A percentile compares a stretch with the other conserved stretches of the same genome.
These are phyloP conservation scores for Pythium myriotylum DNA, from an alignment of 352 stramenopile genomes.

Conservation along the genomic window DNA sequence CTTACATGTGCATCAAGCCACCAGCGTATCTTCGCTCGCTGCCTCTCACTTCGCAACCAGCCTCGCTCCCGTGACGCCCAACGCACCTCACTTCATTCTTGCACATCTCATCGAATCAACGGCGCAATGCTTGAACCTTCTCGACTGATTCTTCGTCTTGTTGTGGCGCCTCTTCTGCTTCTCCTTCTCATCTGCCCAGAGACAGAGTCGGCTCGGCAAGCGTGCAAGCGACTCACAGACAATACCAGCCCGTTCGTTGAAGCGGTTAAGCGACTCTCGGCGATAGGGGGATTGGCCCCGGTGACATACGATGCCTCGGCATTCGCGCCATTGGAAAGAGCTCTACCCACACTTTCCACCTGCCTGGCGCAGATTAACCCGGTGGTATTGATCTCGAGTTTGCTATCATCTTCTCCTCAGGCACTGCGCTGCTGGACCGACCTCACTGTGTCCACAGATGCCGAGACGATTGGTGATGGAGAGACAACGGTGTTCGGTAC, in stretches of 20 bases:
- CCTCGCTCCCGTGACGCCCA: slow-evolving; percentile 4
- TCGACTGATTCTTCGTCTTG: slow-evolving; percentile 4
- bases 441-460: neutral
- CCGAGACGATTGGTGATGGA: neutral
- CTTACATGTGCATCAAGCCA: neutral
- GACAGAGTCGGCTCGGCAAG: neutral
- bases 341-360: slow-evolving; percentile 10
- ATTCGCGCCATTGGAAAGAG: slow-evolving; percentile 1
- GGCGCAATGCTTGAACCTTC: slow-evolving; percentile 1
- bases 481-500: slow-evolving; percentile 3
- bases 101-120: neutral
- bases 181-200: neutral
- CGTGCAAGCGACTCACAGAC: slow-evolving; percentile 17
- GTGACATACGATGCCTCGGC: neutral
- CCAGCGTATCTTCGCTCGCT: neutral
- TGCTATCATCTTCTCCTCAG: neutral
- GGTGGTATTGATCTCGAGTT: neutral
- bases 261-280: neutral
- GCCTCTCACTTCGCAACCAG: slow-evolving; percentile 1
- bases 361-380: slow-evolving; percentile 9
- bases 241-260: slow-evolving; percentile 6
- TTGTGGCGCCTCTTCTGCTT: slow-evolving; percentile 1
- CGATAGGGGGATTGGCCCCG: neutral
- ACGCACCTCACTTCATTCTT: slow-evolving; percentile 11
- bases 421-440: slow-evolving; percentile 3